Conservation (phyloP, 2,329 filamentous ascomycete genomes). For the Aureobasidium musti region DNA sequence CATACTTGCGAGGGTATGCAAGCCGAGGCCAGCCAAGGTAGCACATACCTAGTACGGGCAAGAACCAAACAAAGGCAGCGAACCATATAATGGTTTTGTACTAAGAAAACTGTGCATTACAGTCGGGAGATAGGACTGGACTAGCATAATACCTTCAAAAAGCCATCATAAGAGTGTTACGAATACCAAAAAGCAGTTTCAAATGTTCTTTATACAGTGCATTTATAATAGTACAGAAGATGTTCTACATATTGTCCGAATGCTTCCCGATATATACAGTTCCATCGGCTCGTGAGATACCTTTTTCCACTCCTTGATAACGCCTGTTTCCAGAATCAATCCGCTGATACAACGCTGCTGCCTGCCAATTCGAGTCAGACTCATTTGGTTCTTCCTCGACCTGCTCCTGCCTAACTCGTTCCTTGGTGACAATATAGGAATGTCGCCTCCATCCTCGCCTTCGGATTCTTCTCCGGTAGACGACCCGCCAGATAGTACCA, state of each 20-base stretch:
- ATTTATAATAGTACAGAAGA: conserved; percentile 1
- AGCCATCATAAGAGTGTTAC: not conserved
- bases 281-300: not conserved
- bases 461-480: not conserved
- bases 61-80: not conserved
- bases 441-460: not conserved
- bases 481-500: not conserved
- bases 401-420: not conserved
- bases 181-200: conserved; percentile 1
- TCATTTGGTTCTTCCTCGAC: not conserved
- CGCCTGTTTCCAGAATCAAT: not conserved
- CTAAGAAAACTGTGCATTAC: not conserved
- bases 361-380: not conserved
- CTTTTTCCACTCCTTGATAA: conserved; percentile 9
- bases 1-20: not conserved
- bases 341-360: not conserved
- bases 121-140: conserved; percentile 1
- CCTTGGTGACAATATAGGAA: not conserved
- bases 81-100: not conserved
- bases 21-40: not conserved
- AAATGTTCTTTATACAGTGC: not conserved
- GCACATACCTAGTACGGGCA: not conserved
- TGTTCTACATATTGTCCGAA: not conserved
- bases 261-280: not conserved
- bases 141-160: conserved; percentile 6